Conservation (phyloP, 176 grass and related monocot species). For the Triticum turgidum region DNA sequence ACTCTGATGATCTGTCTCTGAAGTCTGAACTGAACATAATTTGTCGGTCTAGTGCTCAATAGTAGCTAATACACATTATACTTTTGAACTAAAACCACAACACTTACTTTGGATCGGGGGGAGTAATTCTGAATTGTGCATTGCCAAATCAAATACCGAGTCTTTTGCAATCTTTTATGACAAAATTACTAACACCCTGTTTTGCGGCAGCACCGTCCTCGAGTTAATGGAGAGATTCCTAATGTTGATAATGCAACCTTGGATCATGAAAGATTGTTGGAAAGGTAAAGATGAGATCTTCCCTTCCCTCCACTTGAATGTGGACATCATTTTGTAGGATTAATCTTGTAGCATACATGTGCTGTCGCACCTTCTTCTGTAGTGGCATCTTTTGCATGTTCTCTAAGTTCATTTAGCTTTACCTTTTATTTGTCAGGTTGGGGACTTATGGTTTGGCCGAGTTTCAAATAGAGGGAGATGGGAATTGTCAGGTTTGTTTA, state of each 20-base stretch:
- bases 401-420: background rate
- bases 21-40: background rate
- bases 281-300: conserved; percentile 52
- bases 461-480: conserved; percentile 93
- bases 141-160: background rate
- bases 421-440: conserved; percentile 49
- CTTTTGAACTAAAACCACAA: too few species aligned
- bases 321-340: background rate
- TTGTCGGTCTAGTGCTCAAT: background rate
- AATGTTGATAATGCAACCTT: conserved; percentile 82
- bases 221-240: conserved; percentile 89
- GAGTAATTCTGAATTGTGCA: background rate
- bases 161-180: conserved; percentile 9
- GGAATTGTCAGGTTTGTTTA: conserved; percentile 87
- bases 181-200: conserved; percentile 11
- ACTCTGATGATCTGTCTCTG: background rate
- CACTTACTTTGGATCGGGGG: too few species aligned
- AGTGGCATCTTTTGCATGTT: background rate
- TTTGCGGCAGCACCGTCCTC: conserved; percentile 73
- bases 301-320: background rate
- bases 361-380: background rate
- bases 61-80: background rate
- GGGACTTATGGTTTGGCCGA: conserved; percentile 79
- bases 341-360: background rate
- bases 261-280: conserved; percentile 75